phyloP scores from a whole-genome alignment of 106 monocot species.

The Platanthera guangdongensis region DNA sequence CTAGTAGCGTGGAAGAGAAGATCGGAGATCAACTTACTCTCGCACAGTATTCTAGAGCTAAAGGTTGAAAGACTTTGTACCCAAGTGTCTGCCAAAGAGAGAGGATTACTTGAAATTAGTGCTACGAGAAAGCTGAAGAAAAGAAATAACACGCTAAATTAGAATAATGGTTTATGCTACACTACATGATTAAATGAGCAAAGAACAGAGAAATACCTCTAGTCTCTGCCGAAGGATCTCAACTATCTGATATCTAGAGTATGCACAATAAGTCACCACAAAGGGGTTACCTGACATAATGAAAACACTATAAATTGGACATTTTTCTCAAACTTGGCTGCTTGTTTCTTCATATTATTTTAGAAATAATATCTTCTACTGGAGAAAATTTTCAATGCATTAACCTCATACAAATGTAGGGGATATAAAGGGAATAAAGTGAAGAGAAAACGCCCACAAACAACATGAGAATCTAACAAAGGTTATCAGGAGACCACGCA shows the following conservation, averaged over 20 bases:
- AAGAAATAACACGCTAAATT: background rate
- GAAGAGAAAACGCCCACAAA: too few relatives aligned
- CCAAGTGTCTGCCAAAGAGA: slow-evolving; percentile 48
- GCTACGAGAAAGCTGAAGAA: background rate
- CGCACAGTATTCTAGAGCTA: slow-evolving; percentile 84
- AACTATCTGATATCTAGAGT: slow-evolving; percentile 81
- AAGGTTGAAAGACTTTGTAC: slow-evolving; percentile 63
- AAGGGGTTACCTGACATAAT: slow-evolving; percentile 54
- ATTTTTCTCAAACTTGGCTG: background rate
- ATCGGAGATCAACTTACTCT: slow-evolving; percentile 50
- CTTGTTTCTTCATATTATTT: background rate
- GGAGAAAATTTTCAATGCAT: too few relatives aligned
- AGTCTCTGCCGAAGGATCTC: slow-evolving; percentile 84
- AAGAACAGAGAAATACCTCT: slow-evolving; percentile 30
- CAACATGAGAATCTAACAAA: too few relatives aligned
- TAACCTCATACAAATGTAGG: too few relatives aligned
- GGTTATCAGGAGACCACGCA: too few relatives aligned
- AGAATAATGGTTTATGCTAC: background rate
- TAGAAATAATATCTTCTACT: background rate
- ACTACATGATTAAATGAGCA: background rate
- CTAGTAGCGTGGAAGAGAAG: background rate
- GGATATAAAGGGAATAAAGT: too few relatives aligned
- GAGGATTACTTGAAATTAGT: slow-evolving; percentile 3
- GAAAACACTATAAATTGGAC: background rate
- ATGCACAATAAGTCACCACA: slow-evolving; percentile 73